phyloP scores from a whole-genome alignment of 1,139 yeast genomes.

The Kodamaea suecica region DNA sequence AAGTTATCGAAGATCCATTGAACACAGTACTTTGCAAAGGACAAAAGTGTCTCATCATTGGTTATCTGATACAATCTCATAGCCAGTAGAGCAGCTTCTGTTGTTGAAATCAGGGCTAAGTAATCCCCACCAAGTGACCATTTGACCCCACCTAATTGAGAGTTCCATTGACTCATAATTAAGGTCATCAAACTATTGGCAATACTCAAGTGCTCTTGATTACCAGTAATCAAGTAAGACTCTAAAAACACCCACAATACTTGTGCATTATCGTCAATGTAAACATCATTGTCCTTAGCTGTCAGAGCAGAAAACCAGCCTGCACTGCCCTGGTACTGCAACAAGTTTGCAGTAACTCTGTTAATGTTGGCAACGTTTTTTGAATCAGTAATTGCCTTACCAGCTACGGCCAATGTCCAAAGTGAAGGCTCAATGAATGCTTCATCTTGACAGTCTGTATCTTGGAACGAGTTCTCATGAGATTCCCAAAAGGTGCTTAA shows the following conservation, averaged over 20 bases:
- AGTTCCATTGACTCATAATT: constrained; percentile 19
- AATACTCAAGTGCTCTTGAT: constrained; percentile 16
- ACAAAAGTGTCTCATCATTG: constrained; percentile 17
- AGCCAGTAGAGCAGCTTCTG: constrained; percentile 37
- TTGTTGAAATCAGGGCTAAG: constrained; percentile 34
- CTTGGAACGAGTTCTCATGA: constrained; percentile 8
- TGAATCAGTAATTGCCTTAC: constrained; percentile 11
- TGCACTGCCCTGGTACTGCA: constrained; percentile 15
- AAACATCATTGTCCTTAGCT: constrained; percentile 28
- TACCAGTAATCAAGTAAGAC: constrained; percentile 20
- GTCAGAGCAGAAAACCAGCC: constrained; percentile 35
- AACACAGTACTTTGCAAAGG: constrained; percentile 25
- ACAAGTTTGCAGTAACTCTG: constrained; percentile 9
- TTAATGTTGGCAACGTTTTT: constrained; percentile 5
- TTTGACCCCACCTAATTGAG: constrained; percentile 27
- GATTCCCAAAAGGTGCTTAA: constrained; percentile 15
- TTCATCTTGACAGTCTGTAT: constrained; percentile 8
- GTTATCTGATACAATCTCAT: constrained; percentile 22
- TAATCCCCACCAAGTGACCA: constrained; percentile 29
- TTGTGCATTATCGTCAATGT: constrained; percentile 38
- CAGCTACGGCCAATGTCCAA: constrained; percentile 15
- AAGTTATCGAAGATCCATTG: constrained; percentile 26
- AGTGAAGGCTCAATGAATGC: constrained; percentile 9
- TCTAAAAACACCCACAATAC: constrained; percentile 30
- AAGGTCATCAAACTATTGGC: constrained; percentile 22